A percentile compares a stretch with the other conserved stretches of the same genome.
Evolutionary conservation across 768 basidiomycete genomes (phyloP).

Genomic region (Boletus vermiculosoides): DNA sequence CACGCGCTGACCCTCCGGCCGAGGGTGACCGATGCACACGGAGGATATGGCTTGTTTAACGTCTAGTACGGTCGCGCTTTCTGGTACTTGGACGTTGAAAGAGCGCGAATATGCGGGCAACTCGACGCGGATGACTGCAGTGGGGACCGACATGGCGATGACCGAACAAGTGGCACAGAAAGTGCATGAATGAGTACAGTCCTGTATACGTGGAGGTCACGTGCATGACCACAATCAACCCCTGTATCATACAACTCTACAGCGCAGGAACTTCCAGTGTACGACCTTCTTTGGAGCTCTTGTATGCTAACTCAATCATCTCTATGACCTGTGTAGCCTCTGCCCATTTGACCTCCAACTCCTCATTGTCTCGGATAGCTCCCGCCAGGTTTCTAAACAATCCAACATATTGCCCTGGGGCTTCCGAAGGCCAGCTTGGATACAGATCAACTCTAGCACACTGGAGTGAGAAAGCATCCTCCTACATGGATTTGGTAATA

Average conservation of each 20-base stretch:
- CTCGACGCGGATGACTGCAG: constrained; percentile 56
- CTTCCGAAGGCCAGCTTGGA: constrained; percentile 60
- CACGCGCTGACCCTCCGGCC: constrained; percentile 68
- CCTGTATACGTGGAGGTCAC: constrained; percentile 34
- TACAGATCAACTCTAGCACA: constrained; percentile 17
- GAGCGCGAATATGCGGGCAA: constrained; percentile 73
- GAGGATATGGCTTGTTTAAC: constrained; percentile 66
- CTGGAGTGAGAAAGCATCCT: constrained; percentile 26
- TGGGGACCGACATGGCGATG: constrained; percentile 28
- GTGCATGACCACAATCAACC: constrained; percentile 8
- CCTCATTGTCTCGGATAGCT: constrained; percentile 54
- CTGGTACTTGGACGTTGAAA: constrained; percentile 53
- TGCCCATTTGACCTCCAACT: constrained; percentile 66
- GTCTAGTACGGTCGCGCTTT: constrained; percentile 51
- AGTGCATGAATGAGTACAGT: background rate
- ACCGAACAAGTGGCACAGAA: background rate
- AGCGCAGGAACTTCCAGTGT: constrained; percentile 37
- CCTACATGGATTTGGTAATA: constrained; percentile 33
- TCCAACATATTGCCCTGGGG: constrained; percentile 56
- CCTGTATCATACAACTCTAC: background rate
- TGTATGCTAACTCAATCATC: constrained; percentile 71
- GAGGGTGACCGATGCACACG: constrained; percentile 62
- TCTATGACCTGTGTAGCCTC: constrained; percentile 71
- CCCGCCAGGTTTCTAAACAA: constrained; percentile 67
- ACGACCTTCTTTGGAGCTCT: constrained; percentile 61